Percentiles rank a stretch among this genome's conserved stretches.
phyloP scores from a whole-genome alignment of 306 rosid genomes.

The peach (Prunus persica) region Prunus_persica_NCBIv2 NC_034014.1:6879501-6880000 shows the following conservation, averaged over 20 bases:
- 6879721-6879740: constrained; percentile 25
- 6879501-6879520: constrained; percentile 29
- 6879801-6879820: constrained; percentile 30
- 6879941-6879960: constrained; percentile 20
- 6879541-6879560: constrained; percentile 3
- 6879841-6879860: not conserved
- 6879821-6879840: constrained; percentile 21
- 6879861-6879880: not conserved
- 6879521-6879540: constrained; percentile 24
- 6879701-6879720: no score
- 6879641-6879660: constrained; percentile 18
- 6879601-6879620: constrained; percentile 16
- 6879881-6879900: constrained; percentile 22
- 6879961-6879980: constrained; percentile 21
- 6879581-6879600: constrained; percentile 13
- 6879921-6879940: constrained; percentile 6
- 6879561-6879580: constrained; percentile 15
- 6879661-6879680: constrained; percentile 20
- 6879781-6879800: not conserved
- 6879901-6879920: constrained; percentile 6
- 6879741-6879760: constrained; percentile 55
- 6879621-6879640: not conserved
- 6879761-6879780: not conserved
- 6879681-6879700: constrained; percentile 27
- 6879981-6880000: not conserved